Percentiles rank a stretch among this genome's conserved stretches.
These are phyloP conservation scores for Drechslerella dactyloides DNA, from an alignment of 2,329 filamentous ascomycete species.

Conservation along the genomic window DNA sequence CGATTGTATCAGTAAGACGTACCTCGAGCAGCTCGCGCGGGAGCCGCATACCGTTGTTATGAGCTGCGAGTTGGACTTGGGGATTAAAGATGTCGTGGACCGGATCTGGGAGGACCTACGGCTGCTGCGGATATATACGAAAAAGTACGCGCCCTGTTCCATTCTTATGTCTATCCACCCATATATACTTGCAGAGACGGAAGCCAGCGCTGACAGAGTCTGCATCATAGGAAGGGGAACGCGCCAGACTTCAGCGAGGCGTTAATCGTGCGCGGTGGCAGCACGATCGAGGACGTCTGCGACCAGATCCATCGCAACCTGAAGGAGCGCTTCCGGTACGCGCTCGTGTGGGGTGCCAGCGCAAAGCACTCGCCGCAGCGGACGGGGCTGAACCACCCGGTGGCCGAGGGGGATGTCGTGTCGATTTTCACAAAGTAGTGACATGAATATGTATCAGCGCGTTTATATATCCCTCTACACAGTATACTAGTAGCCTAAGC, in stretches of 20 bases:
- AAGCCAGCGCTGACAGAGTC: constrained; percentile 21
- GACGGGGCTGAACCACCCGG: constrained; percentile 81
- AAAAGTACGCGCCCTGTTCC: constrained; percentile 62
- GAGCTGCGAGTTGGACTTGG: constrained; percentile 94
- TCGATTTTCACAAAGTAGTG: constrained; percentile 67
- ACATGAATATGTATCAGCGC: too few species aligned
- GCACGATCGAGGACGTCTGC: constrained; percentile 94
- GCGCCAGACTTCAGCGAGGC: constrained; percentile 91
- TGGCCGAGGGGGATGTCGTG: constrained; percentile 72
- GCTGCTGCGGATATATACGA: constrained; percentile 92
- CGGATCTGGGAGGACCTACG: constrained; percentile 91
- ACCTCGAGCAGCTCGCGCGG: constrained; percentile 86
- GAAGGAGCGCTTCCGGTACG: constrained; percentile 99
- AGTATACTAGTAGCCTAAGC: too few species aligned
- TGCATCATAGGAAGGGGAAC: constrained; percentile 77
- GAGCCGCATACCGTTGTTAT: constrained; percentile 96
- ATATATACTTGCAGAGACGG: not conserved
- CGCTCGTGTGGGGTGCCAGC: constrained; percentile 95
- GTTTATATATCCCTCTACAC: not conserved
- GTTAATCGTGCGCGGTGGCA: constrained; percentile 85
- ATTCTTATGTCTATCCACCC: not conserved
- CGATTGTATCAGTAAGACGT: constrained; percentile 90
- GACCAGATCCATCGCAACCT: constrained; percentile 90
- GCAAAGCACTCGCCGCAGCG: constrained; percentile 93
- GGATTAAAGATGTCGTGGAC: constrained; percentile 90